Base-by-base conservation (phyloP, 371 early-diverging fungal genomes). In the Mucor sp. region DNA sequence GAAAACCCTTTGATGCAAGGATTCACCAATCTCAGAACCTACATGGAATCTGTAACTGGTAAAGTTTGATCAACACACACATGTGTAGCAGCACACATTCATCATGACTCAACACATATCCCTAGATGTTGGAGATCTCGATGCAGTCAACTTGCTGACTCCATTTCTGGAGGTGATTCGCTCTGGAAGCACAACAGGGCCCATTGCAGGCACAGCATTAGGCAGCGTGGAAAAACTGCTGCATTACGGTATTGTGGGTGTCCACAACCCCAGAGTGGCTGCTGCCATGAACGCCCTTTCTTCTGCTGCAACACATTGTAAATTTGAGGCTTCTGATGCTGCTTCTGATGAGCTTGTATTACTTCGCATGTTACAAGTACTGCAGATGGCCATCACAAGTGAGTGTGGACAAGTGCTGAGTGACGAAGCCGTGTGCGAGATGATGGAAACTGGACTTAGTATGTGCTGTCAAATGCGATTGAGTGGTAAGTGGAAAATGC, bases 391-490 rank as follows among this genome's bases (percentile, higher is more conserved):
- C 30, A 82, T 86, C 65, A 87, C 86, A n/a, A 87, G 89, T 56
- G 85, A 84, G 25, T 87, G 89, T 62, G 90, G 92, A 14, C 77
- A 78, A 56, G 81, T 83, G 7, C 74, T 98, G 37, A 91, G 91
- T 58, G 98, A 98, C 72, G 94, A 93, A 70, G 92, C 93, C 15
- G 90, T 98, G 6, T 98, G 99, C 74, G 95, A 93, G 66, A 95
- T 97, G 89, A 91, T 98, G 78, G 99, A 98, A 78, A 95, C 95
- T 5, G 95, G 93, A 2, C 88, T 98, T 43, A 94, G 95, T 74
- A 95, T 98, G 93, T 93, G 94, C 77, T 97, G 95, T 77, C 97
- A 96, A 79, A 90, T 91, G 77, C 84, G 97, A 55, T 73, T 97
- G 30, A 94, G 91, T 75, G 97, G 94, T 92, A 88, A 57, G 80